phyloP scores from a whole-genome alignment of 257 asterid genomes.

The Marsdenia floribunda region DNA sequence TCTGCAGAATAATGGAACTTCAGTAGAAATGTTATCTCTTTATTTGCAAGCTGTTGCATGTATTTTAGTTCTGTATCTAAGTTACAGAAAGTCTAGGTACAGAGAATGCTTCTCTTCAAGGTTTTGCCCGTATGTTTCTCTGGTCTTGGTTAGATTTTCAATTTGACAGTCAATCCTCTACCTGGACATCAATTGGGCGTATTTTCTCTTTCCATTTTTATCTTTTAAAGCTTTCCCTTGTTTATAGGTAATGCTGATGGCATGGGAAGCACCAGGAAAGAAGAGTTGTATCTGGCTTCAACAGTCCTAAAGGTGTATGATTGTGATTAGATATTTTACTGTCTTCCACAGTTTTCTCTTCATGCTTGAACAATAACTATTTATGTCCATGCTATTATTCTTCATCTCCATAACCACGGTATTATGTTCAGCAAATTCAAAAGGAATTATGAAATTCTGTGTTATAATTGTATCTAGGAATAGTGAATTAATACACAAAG shows the following conservation, averaged over 20 bases:
- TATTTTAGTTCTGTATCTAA: neutral
- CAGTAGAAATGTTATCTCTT: neutral
- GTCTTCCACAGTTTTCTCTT: neutral
- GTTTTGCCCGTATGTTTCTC: neutral
- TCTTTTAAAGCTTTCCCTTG: conserved; percentile 12
- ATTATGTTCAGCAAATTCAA: too few species aligned
- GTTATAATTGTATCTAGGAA: too few species aligned
- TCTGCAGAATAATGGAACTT: neutral
- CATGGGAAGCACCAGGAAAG: conserved; percentile 63
- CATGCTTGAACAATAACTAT: neutral
- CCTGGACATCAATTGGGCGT: neutral
- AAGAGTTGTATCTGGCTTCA: conserved; percentile 76
- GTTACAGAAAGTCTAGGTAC: neutral
- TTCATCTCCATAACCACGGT: neutral
- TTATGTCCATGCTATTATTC: neutral
- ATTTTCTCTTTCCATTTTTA: neutral
- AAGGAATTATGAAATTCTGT: too few species aligned
- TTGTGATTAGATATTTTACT: neutral
- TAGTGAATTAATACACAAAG: too few species aligned
- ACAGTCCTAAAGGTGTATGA: conserved; percentile 63
- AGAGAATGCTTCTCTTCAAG: neutral
- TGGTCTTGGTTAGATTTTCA: neutral
- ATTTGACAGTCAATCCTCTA: neutral
- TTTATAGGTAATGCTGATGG: conserved; percentile 77
- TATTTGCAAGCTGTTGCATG: neutral